Evolutionary conservation across 2,329 filamentous ascomycete species (phyloP).

Genomic region (Sarocladium kiliense): DNA sequence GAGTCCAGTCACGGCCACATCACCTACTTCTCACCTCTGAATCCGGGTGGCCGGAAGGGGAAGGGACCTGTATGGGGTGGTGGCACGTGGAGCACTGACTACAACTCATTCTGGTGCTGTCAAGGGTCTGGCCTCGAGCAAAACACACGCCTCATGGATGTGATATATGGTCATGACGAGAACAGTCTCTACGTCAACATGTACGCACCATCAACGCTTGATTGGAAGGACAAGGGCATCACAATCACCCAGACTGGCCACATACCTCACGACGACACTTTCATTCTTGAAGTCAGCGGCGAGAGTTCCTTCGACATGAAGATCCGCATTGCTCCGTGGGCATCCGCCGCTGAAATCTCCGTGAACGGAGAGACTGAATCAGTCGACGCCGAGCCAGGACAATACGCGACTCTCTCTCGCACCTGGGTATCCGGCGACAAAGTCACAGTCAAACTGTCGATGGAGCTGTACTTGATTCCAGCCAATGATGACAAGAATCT

Average conservation of each 20-base stretch:
- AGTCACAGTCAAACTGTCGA: conserved; percentile 38
- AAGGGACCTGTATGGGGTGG: conserved; percentile 49
- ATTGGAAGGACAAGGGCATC: conserved; percentile 35
- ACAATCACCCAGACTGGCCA: conserved; percentile 36
- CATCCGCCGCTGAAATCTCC: conserved; percentile 29
- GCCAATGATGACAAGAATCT: conserved; percentile 41
- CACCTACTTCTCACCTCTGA: conserved; percentile 48
- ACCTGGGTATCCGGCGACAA: conserved; percentile 37
- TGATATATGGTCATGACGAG: conserved; percentile 43
- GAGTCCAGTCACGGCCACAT: conserved; percentile 39
- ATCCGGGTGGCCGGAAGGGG: conserved; percentile 39
- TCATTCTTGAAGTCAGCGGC: conserved; percentile 31
- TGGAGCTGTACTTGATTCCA: conserved; percentile 34
- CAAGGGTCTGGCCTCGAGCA: conserved; percentile 47
- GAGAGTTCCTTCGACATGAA: conserved; percentile 26
- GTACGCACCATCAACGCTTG: conserved; percentile 40
- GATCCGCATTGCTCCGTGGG: conserved; percentile 45
- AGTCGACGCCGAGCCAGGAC: conserved; percentile 25
- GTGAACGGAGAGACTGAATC: conserved; percentile 32
- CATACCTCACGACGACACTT: conserved; percentile 36
- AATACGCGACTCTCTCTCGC: conserved; percentile 35
- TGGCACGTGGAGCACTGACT: conserved; percentile 49
- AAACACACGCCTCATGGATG: conserved; percentile 49
- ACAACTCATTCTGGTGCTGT: conserved; percentile 49
- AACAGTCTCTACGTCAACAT: conserved; percentile 42